Evolutionary conservation across 2,329 filamentous ascomycete genomes (phyloP).

Genomic region (Tricladium varicosporioides): DNA sequence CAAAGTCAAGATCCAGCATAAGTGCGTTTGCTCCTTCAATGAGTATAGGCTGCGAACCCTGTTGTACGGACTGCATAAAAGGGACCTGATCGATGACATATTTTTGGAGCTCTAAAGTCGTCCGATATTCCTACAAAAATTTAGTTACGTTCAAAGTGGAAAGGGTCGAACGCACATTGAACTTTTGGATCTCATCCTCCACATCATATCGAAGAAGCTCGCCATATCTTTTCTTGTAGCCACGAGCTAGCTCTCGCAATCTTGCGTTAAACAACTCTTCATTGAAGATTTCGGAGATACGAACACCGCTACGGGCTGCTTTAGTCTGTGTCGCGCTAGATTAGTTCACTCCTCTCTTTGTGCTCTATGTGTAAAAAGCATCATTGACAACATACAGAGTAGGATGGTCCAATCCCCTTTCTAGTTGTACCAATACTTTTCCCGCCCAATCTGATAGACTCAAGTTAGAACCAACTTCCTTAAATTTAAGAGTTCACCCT

Average conservation of each 20-base stretch:
- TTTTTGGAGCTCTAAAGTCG: conserved; percentile 46
- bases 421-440: conserved; percentile 44
- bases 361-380: too few species aligned
- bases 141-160: too few species aligned
- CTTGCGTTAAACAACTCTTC: conserved; percentile 64
- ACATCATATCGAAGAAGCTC: conserved; percentile 58
- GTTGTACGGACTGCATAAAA: conserved; percentile 60
- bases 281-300: conserved; percentile 66
- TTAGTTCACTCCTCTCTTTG: too few species aligned
- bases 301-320: conserved; percentile 63
- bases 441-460: conserved; percentile 35
- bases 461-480: too few species aligned
- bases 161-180: conserved; percentile 39
- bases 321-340: conserved; percentile 44
- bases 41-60: conserved; percentile 57
- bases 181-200: conserved; percentile 65
- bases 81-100: conserved; percentile 64
- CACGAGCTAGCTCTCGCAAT: conserved; percentile 57
- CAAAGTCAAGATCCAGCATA: conserved; percentile 63
- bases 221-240: conserved; percentile 68
- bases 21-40: conserved; percentile 65
- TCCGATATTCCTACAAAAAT: conserved; percentile 43
- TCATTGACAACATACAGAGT: conserved; percentile 28
- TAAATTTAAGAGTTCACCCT: too few species aligned
- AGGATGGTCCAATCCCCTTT: conserved; percentile 53